Evolutionary conservation across 2,329 filamentous ascomycete species (phyloP).

Genomic region (Xylariaceae sp.): DNA sequence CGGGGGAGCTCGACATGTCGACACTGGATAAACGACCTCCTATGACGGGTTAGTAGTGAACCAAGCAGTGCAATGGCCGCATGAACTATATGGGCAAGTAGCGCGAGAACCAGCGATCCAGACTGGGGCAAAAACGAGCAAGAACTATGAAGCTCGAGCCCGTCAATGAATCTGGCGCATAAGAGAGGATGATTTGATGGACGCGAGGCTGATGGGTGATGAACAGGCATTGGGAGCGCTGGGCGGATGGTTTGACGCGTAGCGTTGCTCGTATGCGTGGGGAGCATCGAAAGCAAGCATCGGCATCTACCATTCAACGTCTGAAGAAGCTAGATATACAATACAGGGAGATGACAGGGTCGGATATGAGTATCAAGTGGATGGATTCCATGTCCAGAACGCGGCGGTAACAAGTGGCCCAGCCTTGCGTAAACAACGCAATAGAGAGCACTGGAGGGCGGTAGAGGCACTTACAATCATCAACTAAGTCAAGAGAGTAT

Average conservation of each 20-base stretch:
- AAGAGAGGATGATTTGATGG: slow-evolving; percentile 39
- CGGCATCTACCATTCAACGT: slow-evolving; percentile 24
- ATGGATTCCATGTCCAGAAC: slow-evolving; percentile 31
- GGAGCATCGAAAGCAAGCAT: slow-evolving; percentile 25
- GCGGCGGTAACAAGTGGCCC: slow-evolving; percentile 25
- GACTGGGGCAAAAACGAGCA: slow-evolving; percentile 31
- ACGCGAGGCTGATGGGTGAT: slow-evolving; percentile 45
- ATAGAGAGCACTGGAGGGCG: slow-evolving; percentile 17
- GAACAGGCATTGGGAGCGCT: slow-evolving; percentile 38
- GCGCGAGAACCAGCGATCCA: slow-evolving; percentile 33
- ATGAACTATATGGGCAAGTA: slow-evolving; percentile 25
- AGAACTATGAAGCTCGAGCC: slow-evolving; percentile 35
- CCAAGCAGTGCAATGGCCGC: slow-evolving; percentile 22
- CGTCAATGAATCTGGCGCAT: slow-evolving; percentile 31
- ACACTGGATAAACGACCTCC: slow-evolving; percentile 49
- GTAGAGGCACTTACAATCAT: slow-evolving; percentile 32
- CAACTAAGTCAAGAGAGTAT: slow-evolving; percentile 24
- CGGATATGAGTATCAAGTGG: slow-evolving; percentile 28
- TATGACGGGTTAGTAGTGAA: slow-evolving; percentile 43
- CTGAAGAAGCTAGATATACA: slow-evolving; percentile 26
- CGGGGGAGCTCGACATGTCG: slow-evolving; percentile 59
- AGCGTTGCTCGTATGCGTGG: slow-evolving; percentile 23
- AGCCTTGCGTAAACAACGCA: slow-evolving; percentile 28
- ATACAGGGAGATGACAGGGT: slow-evolving; percentile 27
- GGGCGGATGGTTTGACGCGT: slow-evolving; percentile 17